Percentiles rank a stretch among this genome's conserved stretches.
Conservation (phyloP, 176 grass and related monocot species). For the Themeda triandra region DNA sequence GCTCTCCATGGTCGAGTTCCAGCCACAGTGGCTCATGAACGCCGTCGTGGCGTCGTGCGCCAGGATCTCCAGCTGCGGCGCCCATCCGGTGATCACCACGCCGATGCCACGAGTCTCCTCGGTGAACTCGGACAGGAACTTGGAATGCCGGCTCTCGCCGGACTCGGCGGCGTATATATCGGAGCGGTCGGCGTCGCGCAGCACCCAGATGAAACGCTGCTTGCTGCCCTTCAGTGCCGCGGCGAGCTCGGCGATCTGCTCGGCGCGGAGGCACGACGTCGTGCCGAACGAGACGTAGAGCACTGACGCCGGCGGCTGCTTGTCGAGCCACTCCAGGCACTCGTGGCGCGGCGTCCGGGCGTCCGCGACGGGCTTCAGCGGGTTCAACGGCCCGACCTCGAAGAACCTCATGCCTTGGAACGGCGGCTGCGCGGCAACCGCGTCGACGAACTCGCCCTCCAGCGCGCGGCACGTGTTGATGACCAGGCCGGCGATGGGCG, state of each 20-base stretch:
- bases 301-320: slow-evolving; percentile 40
- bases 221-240: slow-evolving; percentile 40
- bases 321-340: slow-evolving; percentile 53
- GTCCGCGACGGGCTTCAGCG: background rate
- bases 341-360: slow-evolving; percentile 4
- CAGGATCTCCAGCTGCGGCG: slow-evolving; percentile 75
- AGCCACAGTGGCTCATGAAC: slow-evolving; percentile 86
- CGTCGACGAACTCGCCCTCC: slow-evolving; percentile 42
- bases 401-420: slow-evolving; percentile 34
- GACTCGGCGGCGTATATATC: slow-evolving; percentile 21
- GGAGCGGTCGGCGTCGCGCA: slow-evolving; percentile 51
- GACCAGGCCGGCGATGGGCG: slow-evolving; percentile 6
- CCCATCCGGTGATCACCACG: slow-evolving; percentile 59
- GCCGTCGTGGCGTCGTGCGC: slow-evolving; percentile 42
- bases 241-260: slow-evolving; percentile 45
- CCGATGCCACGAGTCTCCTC: slow-evolving; percentile 23
- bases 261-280: slow-evolving; percentile 22
- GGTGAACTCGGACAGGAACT: slow-evolving; percentile 23
- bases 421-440: background rate
- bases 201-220: slow-evolving; percentile 71
- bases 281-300: slow-evolving; percentile 64
- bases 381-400: slow-evolving; percentile 52
- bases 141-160: slow-evolving; percentile 8
- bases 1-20: slow-evolving; percentile 75
- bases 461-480: slow-evolving; percentile 43